Evolutionary conservation across 306 rosid species (phyloP).

Genomic region (Herpetospermum pedunculosum): DNA sequence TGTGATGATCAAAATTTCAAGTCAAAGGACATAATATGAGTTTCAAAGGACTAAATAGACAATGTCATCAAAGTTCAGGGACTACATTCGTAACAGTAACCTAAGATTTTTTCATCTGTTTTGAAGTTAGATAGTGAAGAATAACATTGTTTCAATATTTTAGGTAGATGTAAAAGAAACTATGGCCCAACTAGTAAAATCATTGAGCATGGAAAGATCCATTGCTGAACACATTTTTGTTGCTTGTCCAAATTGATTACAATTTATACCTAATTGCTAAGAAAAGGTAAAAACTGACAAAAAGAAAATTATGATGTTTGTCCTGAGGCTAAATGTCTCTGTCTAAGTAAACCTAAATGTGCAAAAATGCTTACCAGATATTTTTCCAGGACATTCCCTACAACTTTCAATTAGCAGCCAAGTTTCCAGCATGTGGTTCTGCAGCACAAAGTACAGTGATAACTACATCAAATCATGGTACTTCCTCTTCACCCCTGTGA

Average conservation of each 20-base stretch:
- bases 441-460: background rate
- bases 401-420: background rate
- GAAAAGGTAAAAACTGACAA: background rate
- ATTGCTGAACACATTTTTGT: background rate
- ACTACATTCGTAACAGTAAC: background rate
- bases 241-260: background rate
- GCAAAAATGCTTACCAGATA: background rate
- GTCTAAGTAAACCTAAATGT: background rate
- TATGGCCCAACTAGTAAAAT: background rate
- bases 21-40: background rate
- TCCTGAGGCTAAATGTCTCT: background rate
- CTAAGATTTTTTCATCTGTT: background rate
- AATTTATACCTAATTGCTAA: background rate
- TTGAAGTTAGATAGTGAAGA: background rate
- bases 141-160: background rate
- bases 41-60: background rate
- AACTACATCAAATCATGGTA: background rate
- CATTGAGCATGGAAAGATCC: background rate
- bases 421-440: background rate
- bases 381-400: background rate
- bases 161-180: background rate
- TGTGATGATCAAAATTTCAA: background rate
- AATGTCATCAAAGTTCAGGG: background rate
- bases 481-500: background rate
- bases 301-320: background rate